These are phyloP conservation scores for Diophrys sp. DNA, from an alignment of 73 alveolate species.

Conservation along the genomic window DNA sequence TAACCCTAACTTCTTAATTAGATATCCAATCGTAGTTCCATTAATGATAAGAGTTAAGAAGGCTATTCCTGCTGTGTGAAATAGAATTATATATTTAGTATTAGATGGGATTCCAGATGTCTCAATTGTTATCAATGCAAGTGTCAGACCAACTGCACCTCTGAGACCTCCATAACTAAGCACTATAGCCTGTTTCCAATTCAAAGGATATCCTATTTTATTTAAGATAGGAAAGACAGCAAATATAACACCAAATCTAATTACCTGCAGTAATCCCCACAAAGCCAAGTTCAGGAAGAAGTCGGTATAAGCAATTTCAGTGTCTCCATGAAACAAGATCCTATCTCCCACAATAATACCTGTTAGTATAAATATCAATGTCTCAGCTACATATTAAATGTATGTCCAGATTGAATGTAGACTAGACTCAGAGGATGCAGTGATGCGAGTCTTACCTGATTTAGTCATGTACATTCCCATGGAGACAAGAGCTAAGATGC, in stretches of 20 bases:
- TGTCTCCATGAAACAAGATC: constrained; percentile 19
- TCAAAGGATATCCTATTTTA: constrained; percentile 55
- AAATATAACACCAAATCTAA: constrained; percentile 39
- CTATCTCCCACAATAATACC: constrained; percentile 64
- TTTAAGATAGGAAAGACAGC: constrained; percentile 18
- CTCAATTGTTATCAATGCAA: constrained; percentile 52
- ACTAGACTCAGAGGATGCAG: constrained; percentile 41
- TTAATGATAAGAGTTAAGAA: constrained; percentile 50
- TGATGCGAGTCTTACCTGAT: constrained; percentile 53
- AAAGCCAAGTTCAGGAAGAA: constrained; percentile 37
- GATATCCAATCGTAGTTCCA: constrained; percentile 47
- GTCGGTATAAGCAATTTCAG: constrained; percentile 30
- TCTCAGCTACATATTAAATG: constrained; percentile 37
- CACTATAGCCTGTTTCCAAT: constrained; percentile 30
- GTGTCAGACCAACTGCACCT: constrained; percentile 64
- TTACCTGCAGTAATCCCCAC: constrained; percentile 40
- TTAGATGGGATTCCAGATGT: constrained; percentile 37
- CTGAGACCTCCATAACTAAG: constrained; percentile 58
- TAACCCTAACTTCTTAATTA: constrained; percentile 13
- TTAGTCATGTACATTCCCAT: constrained; percentile 65
- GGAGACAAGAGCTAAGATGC: constrained; percentile 60
- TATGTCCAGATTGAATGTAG: constrained; percentile 54
- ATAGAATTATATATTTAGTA: constrained; percentile 46
- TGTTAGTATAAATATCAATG: constrained; percentile 44
- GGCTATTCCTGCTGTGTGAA: constrained; percentile 60